Evolutionary conservation across 306 rosid genomes (phyloP), one percentile per base, ranked within the genome.

Genomic region (Canavalia ensiformis): DNA sequence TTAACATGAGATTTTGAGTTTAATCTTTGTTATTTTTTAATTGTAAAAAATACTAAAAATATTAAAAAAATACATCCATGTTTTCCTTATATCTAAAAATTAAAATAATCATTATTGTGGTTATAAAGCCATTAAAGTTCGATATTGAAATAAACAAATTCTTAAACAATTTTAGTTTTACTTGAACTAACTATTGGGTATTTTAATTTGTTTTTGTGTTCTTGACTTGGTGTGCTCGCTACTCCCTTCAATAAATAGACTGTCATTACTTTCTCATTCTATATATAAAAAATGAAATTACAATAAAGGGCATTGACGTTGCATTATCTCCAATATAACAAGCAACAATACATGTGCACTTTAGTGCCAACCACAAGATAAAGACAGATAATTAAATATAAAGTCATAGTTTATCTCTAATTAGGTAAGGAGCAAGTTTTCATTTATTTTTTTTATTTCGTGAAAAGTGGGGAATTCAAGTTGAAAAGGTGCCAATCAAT

Each of bases 271-370:
- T 45, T 60, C 12, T 46, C 44, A 6, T 57, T 63, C 46, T 31
- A 12, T 70, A 34, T 31, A 70, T 49, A 31, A 30, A 18, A 18
- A 18, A 18, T 18, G 25, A 18, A 47, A 29, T 12, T 10, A 31
- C 5, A 34, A 51, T n/a, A 63, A 49, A 62, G 2, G 3, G 3
- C 18, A 58, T 28, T 46, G 78, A 10, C 9, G 8, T 2, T 41
- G 45, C 35, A 42, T 49, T n/a, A 3, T 35, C 29, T 46, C 42
- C 7, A 59, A 10, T 31, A 7, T 42, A 63, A 31, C 62, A 63
- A 42, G 62, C 13, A 71, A 65, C 6, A 18, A 34, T 39, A n/a
- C 83, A 72, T 78, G 80, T 78, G 80, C 76, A 66, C 10, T 42
- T 76, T 63, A 71, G 66, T 41, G 74, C 11, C 42, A 70, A 51